Percentiles rank a stretch among this genome's conserved stretches.
Conservation (phyloP, 257 asterid species). For the Solanum commersonii region DNA sequence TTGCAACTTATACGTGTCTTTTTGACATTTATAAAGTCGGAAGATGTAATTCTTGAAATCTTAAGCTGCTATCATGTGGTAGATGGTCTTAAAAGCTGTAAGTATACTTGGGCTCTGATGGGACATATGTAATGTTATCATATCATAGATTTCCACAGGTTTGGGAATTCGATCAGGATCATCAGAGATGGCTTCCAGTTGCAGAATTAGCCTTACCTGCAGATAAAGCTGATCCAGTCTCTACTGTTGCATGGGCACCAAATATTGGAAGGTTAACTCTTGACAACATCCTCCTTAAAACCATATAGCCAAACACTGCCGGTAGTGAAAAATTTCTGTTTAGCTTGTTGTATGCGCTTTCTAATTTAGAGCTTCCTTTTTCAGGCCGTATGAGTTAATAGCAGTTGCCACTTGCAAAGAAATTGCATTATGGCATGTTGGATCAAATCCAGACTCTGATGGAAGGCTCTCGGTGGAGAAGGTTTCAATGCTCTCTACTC, state of each 20-base stretch:
- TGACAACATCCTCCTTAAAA: neutral
- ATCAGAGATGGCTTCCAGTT: slow-evolving; percentile 99
- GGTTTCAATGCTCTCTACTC: slow-evolving; percentile 58
- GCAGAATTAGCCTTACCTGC: slow-evolving; percentile 84
- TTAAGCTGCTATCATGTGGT: neutral
- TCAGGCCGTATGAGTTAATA: slow-evolving; percentile 87
- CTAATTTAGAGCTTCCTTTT: neutral
- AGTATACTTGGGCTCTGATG: neutral
- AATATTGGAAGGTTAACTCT: slow-evolving; percentile 65
- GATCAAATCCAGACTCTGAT: slow-evolving; percentile 56
- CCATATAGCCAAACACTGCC: neutral
- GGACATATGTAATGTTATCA: slow-evolving; percentile 5
- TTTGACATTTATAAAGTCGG: neutral
- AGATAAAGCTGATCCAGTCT: slow-evolving; percentile 60
- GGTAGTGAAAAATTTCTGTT: neutral
- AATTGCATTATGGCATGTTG: slow-evolving; percentile 83
- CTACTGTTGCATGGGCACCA: slow-evolving; percentile 83
- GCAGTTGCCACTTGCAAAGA: slow-evolving; percentile 79
- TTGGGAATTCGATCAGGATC: slow-evolving; percentile 95
- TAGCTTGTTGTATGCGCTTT: neutral
- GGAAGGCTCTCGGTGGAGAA: slow-evolving; percentile 67
- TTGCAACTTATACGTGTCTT: neutral
- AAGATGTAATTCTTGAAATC: neutral
- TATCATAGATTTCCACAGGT: slow-evolving; percentile 37
- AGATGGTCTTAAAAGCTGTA: neutral